Percentiles rank a stretch among this genome's conserved stretches.
These are phyloP conservation scores for Melastoma candidum DNA, from an alignment of 441 rosid genomes.

Conservation along the genomic window DNA sequence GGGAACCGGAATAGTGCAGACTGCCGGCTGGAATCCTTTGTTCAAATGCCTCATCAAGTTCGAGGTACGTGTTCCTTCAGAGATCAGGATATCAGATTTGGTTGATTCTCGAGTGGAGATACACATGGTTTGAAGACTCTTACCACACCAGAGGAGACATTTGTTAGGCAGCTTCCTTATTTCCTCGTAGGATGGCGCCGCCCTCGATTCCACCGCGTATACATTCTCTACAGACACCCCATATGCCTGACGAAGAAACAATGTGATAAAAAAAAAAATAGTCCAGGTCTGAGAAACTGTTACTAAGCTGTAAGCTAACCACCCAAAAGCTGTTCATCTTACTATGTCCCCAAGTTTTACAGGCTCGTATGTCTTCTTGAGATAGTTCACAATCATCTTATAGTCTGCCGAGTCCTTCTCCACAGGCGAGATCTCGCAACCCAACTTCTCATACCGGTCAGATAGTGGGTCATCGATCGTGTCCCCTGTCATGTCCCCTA, in stretches of 20 bases:
- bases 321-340: constrained; percentile 3
- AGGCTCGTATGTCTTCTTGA: constrained; percentile 66
- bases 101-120: neutral
- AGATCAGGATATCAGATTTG: neutral
- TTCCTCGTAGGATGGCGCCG: constrained; percentile 50
- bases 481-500: constrained; percentile 60
- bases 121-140: constrained; percentile 7
- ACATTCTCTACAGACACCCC: constrained; percentile 52
- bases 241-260: constrained; percentile 39
- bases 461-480: constrained; percentile 69
- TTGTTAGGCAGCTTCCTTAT: constrained; percentile 57
- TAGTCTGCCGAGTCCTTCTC: constrained; percentile 64
- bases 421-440: constrained; percentile 44
- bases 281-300: no score
- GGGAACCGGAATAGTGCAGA: constrained; percentile 61
- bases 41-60: constrained; percentile 61
- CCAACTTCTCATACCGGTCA: constrained; percentile 40
- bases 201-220: constrained; percentile 43
- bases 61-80: constrained; percentile 53
- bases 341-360: constrained; percentile 62
- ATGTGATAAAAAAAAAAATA: neutral
- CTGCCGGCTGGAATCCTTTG: constrained; percentile 64
- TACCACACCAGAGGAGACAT: constrained; percentile 80
- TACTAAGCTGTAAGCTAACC: neutral
- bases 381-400: constrained; percentile 57